Conservation (phyloP, 2,329 filamentous ascomycete genomes). For the Arachnomyces sp. region DNA sequence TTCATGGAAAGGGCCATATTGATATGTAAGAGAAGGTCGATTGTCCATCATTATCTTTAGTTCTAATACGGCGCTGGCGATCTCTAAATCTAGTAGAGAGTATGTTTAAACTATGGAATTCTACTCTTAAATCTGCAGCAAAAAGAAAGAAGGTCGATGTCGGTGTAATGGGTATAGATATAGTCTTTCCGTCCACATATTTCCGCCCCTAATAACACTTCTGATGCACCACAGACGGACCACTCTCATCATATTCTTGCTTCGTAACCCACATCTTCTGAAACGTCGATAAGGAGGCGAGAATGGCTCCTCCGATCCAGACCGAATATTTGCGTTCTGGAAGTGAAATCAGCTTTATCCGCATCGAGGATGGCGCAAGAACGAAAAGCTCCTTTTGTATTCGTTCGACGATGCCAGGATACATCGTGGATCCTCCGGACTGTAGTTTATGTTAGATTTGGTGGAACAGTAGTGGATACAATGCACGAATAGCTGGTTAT, state of each 20-base stretch:
- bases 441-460: constrained; percentile 30
- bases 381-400: constrained; percentile 99
- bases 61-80: no score
- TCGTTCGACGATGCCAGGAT: constrained; percentile 99
- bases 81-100: no score
- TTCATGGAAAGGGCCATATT: no score
- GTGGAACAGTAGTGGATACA: neutral
- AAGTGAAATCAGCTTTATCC: constrained; percentile 99
- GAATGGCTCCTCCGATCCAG: constrained; percentile 99
- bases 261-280: constrained; percentile 99
- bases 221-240: constrained; percentile 98
- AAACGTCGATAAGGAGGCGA: constrained; percentile 99
- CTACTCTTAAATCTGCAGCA: no score
- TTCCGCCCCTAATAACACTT: constrained; percentile 92
- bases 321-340: constrained; percentile 99
- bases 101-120: no score
- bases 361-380: constrained; percentile 98
- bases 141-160: no score
- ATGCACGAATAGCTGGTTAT: constrained; percentile 1
- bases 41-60: no score
- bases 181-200: no score
- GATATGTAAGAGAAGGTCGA: no score
- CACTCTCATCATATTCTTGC: constrained; percentile 99
- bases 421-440: constrained; percentile 99
- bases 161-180: no score